Base-by-base conservation (phyloP, 768 basidiomycete species). In the Suillus americanus region DNA sequence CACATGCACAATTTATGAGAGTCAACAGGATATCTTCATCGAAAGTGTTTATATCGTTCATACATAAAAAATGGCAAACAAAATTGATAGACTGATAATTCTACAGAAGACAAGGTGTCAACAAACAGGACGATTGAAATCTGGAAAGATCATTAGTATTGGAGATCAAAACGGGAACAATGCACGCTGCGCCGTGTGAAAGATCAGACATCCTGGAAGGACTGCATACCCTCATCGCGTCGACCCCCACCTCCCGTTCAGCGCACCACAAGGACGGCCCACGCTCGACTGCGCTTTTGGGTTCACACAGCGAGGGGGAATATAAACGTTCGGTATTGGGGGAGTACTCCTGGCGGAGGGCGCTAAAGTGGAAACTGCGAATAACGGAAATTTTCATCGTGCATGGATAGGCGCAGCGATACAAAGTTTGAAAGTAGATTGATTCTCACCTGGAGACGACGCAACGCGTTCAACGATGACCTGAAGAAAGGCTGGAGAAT, bases 171-270 rank as follows among this genome's bases (percentile, higher is more conserved):
- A 62, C 0, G 20, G 5, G 2, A 60, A 18, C n/a, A 57, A 61
- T 60, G 67, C 65, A 56, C 45, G 72, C 69, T 73, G 70, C 68
- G 74, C 70, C 74, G 54, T 60, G 3, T 35, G 12, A 77, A 71
- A 73, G 78, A 77, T 91, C 90, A 91, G 90, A 91, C 90, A 92
- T 91, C 89, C 90, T 89, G 89, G 89, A 92, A 90, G 90, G 86
- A 87, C 81, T 77, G 33, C 71, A 70, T 77, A 74, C 89, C 82
- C 87, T 81, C 90, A 92, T 85, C 74, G 79, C 79, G 81, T 81
- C 89, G 75, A 89, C 89, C 89, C 83, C 86, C 85, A 80, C 85
- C 81, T 89, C 74, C 80, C 83, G 81, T 81, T 80, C 87, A 91
- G 89, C 90, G 88, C 86, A 87, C 87, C 69, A 28, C 60, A 74